Evolutionary conservation across 1,284 basidiomycete genomes (phyloP).

Genomic region (Gymnopus androsaceus): DNA sequence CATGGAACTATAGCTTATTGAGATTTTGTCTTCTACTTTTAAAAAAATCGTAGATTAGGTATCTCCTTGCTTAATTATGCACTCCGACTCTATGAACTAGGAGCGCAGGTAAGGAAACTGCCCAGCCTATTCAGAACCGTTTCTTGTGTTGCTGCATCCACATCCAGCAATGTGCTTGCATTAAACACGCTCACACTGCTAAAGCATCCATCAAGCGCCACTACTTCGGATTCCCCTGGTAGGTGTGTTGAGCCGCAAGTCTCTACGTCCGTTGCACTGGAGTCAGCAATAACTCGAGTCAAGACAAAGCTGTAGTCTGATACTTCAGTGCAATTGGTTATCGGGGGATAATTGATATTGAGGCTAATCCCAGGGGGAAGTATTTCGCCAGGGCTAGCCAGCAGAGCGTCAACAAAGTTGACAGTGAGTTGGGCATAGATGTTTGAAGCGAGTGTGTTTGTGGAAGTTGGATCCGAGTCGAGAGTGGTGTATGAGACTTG

Average conservation of each 20-base stretch:
- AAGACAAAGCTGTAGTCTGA: conserved; percentile 46
- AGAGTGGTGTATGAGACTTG: conserved; percentile 43
- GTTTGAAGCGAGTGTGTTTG: conserved; percentile 31
- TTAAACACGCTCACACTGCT: conserved; percentile 49
- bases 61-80: too few relatives aligned
- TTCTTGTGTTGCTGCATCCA: conserved; percentile 39
- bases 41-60: too few relatives aligned
- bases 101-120: conserved; percentile 31
- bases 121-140: conserved; percentile 39
- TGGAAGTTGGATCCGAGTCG: conserved; percentile 28
- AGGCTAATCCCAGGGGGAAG: conserved; percentile 43
- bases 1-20: too few relatives aligned
- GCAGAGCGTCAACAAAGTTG: conserved; percentile 34
- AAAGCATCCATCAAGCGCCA: conserved; percentile 40
- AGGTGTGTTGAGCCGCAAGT: conserved; percentile 44
- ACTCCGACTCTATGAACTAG: neutral
- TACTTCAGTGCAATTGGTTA: conserved; percentile 37
- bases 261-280: conserved; percentile 37
- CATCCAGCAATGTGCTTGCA: conserved; percentile 46
- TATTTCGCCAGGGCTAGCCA: conserved; percentile 34
- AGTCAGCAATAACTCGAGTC: conserved; percentile 38
- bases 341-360: conserved; percentile 54
- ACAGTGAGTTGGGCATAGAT: conserved; percentile 38
- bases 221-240: conserved; percentile 41
- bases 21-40: too few relatives aligned